These are phyloP conservation scores for Aphanocladium album DNA, from an alignment of 2,329 filamentous ascomycete genomes.

Conservation along the genomic window DNA sequence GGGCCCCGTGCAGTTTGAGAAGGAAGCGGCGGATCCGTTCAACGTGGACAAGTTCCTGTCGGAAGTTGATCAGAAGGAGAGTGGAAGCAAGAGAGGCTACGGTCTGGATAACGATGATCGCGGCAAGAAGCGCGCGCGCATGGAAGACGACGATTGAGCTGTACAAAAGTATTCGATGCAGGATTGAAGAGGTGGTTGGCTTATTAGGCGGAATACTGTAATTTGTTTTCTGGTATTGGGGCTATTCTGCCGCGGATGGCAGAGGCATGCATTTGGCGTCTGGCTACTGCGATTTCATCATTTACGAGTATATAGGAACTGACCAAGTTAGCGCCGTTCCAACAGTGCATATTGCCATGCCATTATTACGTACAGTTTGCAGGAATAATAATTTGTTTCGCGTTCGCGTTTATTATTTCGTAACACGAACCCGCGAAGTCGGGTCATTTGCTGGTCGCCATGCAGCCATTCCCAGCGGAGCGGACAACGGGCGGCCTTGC, in stretches of 20 bases:
- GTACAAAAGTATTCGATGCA: constrained; percentile 14
- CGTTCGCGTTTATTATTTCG: no score
- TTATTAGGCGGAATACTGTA: background rate
- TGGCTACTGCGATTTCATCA: background rate
- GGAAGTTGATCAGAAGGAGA: constrained; percentile 62
- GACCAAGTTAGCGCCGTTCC: background rate
- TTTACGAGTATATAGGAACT: background rate
- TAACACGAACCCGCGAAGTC: no score
- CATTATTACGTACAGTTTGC: no score
- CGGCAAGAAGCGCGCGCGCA: constrained; percentile 66
- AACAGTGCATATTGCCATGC: no score
- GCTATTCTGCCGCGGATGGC: background rate
- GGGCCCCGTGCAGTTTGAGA: constrained; percentile 95
- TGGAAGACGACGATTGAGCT: constrained; percentile 52
- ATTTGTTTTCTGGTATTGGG: background rate
- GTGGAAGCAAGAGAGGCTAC: constrained; percentile 61
- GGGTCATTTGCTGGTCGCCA: no score
- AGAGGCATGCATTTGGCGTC: constrained; percentile 8
- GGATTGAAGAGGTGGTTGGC: background rate
- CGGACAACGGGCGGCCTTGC: background rate
- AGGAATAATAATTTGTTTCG: no score
- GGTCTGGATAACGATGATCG: constrained; percentile 61
- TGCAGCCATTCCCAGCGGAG: background rate
- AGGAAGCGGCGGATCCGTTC: constrained; percentile 79
- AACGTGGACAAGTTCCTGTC: constrained; percentile 91